Percentiles rank a stretch among this genome's conserved stretches.
phyloP scores from a whole-genome alignment of 129 eudicot species.

The Erigeron canadensis region DNA sequence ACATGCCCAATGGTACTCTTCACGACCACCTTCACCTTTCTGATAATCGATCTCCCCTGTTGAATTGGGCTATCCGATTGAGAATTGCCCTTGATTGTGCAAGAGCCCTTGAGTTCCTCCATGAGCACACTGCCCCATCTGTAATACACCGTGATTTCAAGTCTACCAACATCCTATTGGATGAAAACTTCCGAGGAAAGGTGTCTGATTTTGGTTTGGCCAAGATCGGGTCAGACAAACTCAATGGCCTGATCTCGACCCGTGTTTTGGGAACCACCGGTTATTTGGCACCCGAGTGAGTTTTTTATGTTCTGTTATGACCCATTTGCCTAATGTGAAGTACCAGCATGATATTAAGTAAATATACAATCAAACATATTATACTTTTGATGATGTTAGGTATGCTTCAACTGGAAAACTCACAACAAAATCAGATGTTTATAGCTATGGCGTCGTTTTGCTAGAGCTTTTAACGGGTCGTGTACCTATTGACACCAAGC shows the following conservation, averaged over 20 bases:
- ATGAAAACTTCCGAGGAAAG: slow-evolving; percentile 67
- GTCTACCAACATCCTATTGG: slow-evolving; percentile 67
- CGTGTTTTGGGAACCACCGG: slow-evolving; percentile 93
- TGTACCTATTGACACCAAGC: slow-evolving; percentile 69
- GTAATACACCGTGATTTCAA: slow-evolving; percentile 89
- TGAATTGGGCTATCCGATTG: slow-evolving; percentile 74
- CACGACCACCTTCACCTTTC: slow-evolving; percentile 60
- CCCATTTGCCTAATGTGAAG: neutral
- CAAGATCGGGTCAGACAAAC: slow-evolving; percentile 85
- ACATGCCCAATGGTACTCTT: slow-evolving; percentile 74
- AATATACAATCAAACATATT: neutral
- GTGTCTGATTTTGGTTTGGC: slow-evolving; percentile 92
- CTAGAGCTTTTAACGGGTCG: slow-evolving; percentile 90
- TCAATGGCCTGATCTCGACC: slow-evolving; percentile 79
- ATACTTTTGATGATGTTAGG: slow-evolving; percentile 38
- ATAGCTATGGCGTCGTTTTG: slow-evolving; percentile 86
- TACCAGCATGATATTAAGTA: neutral
- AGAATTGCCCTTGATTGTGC: slow-evolving; percentile 94
- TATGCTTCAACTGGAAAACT: slow-evolving; percentile 89
- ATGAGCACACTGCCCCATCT: slow-evolving; percentile 77
- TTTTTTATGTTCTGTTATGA: slow-evolving; percentile 1
- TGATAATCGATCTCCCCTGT: slow-evolving; percentile 26
- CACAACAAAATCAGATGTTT: slow-evolving; percentile 90
- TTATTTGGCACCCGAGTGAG: slow-evolving; percentile 97
- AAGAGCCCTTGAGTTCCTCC: slow-evolving; percentile 85